Base-by-base conservation (phyloP, 306 rosid genomes). In the Lathyrus sativus region DNA sequence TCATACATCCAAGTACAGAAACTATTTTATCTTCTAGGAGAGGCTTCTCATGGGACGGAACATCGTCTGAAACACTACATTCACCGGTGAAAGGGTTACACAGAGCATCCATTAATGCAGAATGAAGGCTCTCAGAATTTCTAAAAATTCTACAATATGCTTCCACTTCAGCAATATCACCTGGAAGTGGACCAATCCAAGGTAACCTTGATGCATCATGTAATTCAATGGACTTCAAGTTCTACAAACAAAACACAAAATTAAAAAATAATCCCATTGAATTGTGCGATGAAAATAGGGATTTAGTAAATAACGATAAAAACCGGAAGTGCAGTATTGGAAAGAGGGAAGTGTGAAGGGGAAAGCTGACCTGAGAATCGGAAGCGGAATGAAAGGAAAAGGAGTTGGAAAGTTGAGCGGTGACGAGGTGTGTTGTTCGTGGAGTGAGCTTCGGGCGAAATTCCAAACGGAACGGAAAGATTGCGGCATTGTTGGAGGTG, bases 131-230 rank as follows among this genome's bases (percentile, higher is more conserved):
- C 29, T 93, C 95, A 45, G 87, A 89, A 39, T 59, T 68, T 76
- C 99, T 79, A 74, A 93, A 88, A 76, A 93, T 93, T 80, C 97
- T 85, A 84, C 97, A 93, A 57, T 88, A 93, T 9, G 97, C 95
- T 81, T 93, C 99, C 59, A 93, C 85, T 89, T 90, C 99, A 9
- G 99, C 95, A 78, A 93, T 88, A 73, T 93, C 99, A 33, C 99
- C 99, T 0, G 97, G 99, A 79, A 93, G 78, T 15, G 99, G 97
- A 72, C 99, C 97, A 39, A 84, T 31, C 90, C 89, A 81, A 24
- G 78, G 85, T 41, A 80, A 78, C 77, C 80, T 79, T 11, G 86
- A 70, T 28, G 73, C 76, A 60, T 75, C 85, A 66, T 77, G 75
- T 67, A 74, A 73, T 79, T 60, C 81, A 72, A 60, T 71, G 48